Evolutionary conservation across 352 stramenopile species (phyloP).

Genomic region (Achlya hypogyna): DNA sequence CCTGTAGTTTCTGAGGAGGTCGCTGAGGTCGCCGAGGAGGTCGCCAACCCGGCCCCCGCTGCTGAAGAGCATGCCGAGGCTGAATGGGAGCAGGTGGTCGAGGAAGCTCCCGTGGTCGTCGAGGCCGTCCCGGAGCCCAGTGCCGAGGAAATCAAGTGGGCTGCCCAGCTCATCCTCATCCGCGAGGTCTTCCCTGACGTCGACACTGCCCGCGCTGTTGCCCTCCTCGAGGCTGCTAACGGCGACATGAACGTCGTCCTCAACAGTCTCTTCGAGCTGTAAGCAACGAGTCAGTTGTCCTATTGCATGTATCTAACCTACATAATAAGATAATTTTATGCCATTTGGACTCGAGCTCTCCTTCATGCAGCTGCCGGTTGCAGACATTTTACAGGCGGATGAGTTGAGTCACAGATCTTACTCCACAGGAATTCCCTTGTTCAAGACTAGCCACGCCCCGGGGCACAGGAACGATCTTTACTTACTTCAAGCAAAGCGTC

Average conservation of each 20-base stretch:
- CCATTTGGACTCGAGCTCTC: too few species aligned
- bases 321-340: not conserved
- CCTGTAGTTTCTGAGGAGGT: conserved; percentile 34
- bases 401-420: too few species aligned
- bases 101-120: conserved; percentile 21
- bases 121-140: conserved; percentile 31
- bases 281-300: not conserved
- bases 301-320: not conserved
- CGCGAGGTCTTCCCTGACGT: conserved; percentile 66
- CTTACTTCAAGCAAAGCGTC: too few species aligned
- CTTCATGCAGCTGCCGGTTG: too few species aligned
- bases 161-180: conserved; percentile 54
- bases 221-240: conserved; percentile 67
- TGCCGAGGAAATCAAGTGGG: conserved; percentile 75
- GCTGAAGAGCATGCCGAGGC: conserved; percentile 2
- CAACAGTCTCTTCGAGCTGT: conserved; percentile 54
- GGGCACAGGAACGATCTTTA: too few species aligned
- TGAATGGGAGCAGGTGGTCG: conserved; percentile 18
- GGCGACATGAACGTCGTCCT: conserved; percentile 76
- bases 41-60: not conserved
- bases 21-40: not conserved
- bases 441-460: too few species aligned
- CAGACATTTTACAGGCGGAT: too few species aligned
- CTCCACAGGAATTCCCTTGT: too few species aligned
- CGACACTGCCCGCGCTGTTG: conserved; percentile 37